Conservation (phyloP, 2,329 filamentous ascomycete genomes). For the Fusarium floridanum region DNA sequence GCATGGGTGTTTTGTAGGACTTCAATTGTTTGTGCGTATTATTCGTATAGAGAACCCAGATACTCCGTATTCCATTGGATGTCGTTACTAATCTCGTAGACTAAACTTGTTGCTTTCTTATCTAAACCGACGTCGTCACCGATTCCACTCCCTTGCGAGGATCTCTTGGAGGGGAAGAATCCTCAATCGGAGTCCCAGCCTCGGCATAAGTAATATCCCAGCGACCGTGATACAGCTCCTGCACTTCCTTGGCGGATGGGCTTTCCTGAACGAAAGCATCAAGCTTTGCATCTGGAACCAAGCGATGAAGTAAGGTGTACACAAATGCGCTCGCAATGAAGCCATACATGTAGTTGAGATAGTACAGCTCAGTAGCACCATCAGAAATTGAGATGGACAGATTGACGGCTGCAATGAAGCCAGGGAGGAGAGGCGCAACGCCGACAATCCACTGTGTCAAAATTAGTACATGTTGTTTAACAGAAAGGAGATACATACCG, state of each 20-base stretch:
- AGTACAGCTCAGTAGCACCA: constrained; percentile 55
- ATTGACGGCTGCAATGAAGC: constrained; percentile 57
- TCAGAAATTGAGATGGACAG: constrained; percentile 49
- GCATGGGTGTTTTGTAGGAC: not conserved
- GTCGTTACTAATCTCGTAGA: not conserved
- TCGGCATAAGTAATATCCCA: constrained; percentile 50
- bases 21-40: not conserved
- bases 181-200: constrained; percentile 12
- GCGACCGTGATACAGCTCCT: constrained; percentile 45
- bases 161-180: constrained; percentile 1
- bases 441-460: constrained; percentile 54
- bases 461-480: not conserved
- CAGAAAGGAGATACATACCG: constrained; percentile 48
- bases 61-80: not conserved
- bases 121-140: constrained; percentile 25
- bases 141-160: constrained; percentile 23
- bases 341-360: constrained; percentile 56
- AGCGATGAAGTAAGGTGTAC: constrained; percentile 48
- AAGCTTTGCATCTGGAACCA: constrained; percentile 45
- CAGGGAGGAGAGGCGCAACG: constrained; percentile 56
- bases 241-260: constrained; percentile 44
- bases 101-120: not conserved
- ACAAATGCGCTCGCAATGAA: constrained; percentile 52
- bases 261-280: constrained; percentile 48
- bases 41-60: not conserved